Conservation (phyloP, 1,284 basidiomycete genomes). For the Moniliella sp. region DNA sequence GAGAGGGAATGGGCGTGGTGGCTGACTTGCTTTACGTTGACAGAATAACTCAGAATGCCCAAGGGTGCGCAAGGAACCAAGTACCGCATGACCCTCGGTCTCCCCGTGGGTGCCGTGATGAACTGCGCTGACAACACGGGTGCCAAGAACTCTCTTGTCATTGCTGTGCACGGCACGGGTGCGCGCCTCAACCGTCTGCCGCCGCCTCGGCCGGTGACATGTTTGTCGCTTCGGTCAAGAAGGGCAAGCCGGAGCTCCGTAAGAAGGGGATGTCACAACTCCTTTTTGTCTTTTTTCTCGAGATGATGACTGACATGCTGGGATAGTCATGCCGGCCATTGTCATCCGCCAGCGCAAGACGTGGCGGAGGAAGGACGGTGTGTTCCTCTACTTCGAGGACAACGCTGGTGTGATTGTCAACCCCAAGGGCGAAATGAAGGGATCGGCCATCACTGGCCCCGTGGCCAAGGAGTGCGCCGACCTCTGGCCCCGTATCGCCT, state of each 20-base stretch:
- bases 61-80: constrained; percentile 2
- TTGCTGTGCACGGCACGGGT: constrained; percentile 82
- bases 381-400: constrained; percentile 99
- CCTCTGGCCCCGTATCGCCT: constrained; percentile 89
- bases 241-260: constrained; percentile 96
- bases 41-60: too few relatives aligned
- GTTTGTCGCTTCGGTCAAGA: constrained; percentile 97
- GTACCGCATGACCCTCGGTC: constrained; percentile 35
- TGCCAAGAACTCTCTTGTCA: constrained; percentile 78
- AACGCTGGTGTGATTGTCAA: constrained; percentile 46
- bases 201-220: constrained; percentile 96
- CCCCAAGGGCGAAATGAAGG: constrained; percentile 99
- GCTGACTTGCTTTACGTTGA: too few relatives aligned
- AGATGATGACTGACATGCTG: too few relatives aligned
- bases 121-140: constrained; percentile 99
- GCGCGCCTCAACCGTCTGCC: constrained; percentile 84
- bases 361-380: constrained; percentile 90
- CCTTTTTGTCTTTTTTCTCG: constrained; percentile 2
- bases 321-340: constrained; percentile 79
- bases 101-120: constrained; percentile 91
- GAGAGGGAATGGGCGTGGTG: too few relatives aligned
- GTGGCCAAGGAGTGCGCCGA: constrained; percentile 95
- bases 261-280: constrained; percentile 74
- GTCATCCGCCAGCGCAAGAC: constrained; percentile 94
- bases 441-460: constrained; percentile 77